Evolutionary conservation across 306 rosid genomes (phyloP).

Genomic region (Pachyrhizus erosus): DNA sequence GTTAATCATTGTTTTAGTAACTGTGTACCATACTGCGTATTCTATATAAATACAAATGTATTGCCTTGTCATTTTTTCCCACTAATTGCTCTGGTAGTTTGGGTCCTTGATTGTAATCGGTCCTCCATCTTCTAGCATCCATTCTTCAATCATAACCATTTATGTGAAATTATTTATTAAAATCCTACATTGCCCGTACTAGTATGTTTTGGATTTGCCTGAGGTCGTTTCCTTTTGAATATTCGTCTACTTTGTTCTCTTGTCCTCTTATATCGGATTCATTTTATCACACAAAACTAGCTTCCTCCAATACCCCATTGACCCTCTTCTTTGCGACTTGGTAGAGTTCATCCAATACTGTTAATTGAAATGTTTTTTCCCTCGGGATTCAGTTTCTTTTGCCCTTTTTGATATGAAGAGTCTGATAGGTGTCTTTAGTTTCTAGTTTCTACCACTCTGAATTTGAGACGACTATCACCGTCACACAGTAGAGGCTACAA

Average conservation of each 20-base stretch:
- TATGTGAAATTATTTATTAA: constrained; percentile 30
- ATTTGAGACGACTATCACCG: neutral
- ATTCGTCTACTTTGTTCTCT: neutral
- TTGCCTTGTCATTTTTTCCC: neutral
- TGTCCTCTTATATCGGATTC: neutral
- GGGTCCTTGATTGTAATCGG: neutral
- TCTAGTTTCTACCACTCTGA: neutral
- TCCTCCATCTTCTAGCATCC: neutral
- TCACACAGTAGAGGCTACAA: neutral
- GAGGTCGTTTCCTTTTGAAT: neutral
- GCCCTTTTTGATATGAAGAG: neutral
- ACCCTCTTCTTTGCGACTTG: neutral
- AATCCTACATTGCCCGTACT: neutral
- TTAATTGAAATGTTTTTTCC: neutral
- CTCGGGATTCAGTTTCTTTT: neutral
- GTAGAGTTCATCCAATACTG: neutral
- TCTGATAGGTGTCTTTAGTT: neutral
- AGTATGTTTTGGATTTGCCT: neutral
- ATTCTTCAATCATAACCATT: constrained; percentile 8
- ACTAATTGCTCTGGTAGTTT: constrained; percentile 31
- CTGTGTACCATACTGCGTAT: constrained; percentile 36
- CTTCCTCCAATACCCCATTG: neutral
- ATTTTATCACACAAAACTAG: neutral
- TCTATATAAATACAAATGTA: constrained; percentile 34
- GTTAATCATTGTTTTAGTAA: constrained; percentile 40